Base-by-base conservation (phyloP, 2,329 filamentous ascomycete genomes). In the Aspergillus spinulosporus region DNA sequence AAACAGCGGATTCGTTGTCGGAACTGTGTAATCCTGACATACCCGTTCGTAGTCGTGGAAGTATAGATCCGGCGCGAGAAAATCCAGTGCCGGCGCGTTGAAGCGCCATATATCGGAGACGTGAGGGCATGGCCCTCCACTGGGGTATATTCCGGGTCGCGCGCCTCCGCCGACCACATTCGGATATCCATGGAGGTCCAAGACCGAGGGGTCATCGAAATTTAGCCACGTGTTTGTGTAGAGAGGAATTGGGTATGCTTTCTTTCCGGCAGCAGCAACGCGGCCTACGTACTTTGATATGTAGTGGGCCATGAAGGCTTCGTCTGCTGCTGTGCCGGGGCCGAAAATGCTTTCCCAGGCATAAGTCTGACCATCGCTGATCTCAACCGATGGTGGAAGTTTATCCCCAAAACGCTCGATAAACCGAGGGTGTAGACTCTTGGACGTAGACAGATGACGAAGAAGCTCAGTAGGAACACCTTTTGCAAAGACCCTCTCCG, bases 201-300 rank as follows among this genome's bases (percentile, higher is more conserved):
- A 32, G n/a, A 32, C 46, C 4, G 31, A 36, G 21, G 46, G n/a
- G 46, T 48, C 46, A 14, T 48, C 32, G 46, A 48, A 48, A 54
- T 79, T 78, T n/a, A 74, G 72, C 77, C 78, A 80, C 2, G 77
- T 75, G 43, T 80, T 80, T 3, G 72, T 74, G 62, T 77, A 80
- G 2, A 79, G 57, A 7, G 77, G 77, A 8, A 80, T 63, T 0
- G 70, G 62, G 44, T 79, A 79, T 28, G 67, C 72, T 9, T 65
- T 59, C 51, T 76, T 77, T 9, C 77, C 77, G 1, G 75, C 74
- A 1, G 66, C 54, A 1, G 77, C 75, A 4, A 80, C 74, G 5
- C 70, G 53, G 1, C 76, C 64, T 32, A 80, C 57, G 57, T 79
- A 80, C 2, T 59, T 59, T 1, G 77, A 72, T 57, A 74, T 78